Base-by-base conservation (phyloP, 1,284 basidiomycete genomes). In the Taiwanofungus camphoratus region DNA sequence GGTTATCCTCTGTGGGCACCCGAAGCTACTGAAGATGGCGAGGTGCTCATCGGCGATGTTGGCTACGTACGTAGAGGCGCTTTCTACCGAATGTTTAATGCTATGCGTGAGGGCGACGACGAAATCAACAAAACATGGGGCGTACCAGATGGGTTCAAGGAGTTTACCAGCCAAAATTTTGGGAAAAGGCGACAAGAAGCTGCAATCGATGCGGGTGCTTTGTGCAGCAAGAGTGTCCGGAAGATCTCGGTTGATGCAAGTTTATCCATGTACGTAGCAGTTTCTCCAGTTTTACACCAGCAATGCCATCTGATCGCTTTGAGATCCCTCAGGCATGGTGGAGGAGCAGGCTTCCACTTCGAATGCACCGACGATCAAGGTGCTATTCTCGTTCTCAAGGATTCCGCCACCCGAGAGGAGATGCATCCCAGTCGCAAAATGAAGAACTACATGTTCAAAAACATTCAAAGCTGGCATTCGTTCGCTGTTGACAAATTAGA, bases 21-120 rank as follows among this genome's bases (percentile, higher is more conserved):
- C 3, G 49, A 50, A 33, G 45, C 45, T 13, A 47, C 37, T 3
- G 41, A 39, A 18, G 33, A 40, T 21, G 49, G 49, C 8, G 49
- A 50, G 36, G 42, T 50, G 13, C 38, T 36, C 15, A 27, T 50
- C 15, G 49, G 49, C 7, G 45, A 50, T 32, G 49, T 50, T 9
- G 49, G 45, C 9, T 50, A 33, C 21, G 20, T 47, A 13, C 16
- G 39, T 12, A 26, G 24, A 3, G 45, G 45, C 2, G 26, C 13
- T 1, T 47, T 50, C 35, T 41, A 38, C 24, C 41, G 45, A 6
- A 33, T 46, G 26, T 46, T 50, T 42, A 50, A 50, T 26, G 45
- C 39, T 6, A 40, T 32, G 18, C 33, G 36, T 3, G 12, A 26
- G 5, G 42, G 6, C 9, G 39, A 36, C 29, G 38, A 50, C 26